Percentiles rank a stretch among this genome's conserved stretches.
These are phyloP conservation scores for Jimgerdemannia flammicorona DNA, from an alignment of 192 early-diverging fungal species.

Conservation along the genomic window DNA sequence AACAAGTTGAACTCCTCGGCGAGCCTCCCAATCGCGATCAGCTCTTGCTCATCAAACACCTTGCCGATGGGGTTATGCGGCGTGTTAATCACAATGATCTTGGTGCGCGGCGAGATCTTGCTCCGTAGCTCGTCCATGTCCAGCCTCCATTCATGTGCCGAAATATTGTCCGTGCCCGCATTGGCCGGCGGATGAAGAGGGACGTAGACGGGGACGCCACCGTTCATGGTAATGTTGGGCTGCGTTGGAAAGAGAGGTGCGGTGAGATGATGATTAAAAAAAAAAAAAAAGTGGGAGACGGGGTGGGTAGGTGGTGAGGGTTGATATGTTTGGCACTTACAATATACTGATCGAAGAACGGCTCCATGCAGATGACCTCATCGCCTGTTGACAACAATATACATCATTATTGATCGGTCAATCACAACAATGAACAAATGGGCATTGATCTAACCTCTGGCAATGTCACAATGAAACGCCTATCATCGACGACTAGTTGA, in stretches of 20 bases:
- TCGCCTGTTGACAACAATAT: slow-evolving; percentile 22
- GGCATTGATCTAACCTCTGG: too few relatives aligned
- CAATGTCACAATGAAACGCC: too few relatives aligned
- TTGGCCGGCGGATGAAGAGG: slow-evolving; percentile 62
- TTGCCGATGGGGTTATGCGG: slow-evolving; percentile 94
- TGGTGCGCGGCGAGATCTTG: slow-evolving; percentile 72
- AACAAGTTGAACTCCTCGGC: slow-evolving; percentile 82
- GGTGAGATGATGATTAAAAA: neutral
- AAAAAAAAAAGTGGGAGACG: neutral
- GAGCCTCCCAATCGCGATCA: slow-evolving; percentile 69
- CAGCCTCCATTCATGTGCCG: slow-evolving; percentile 83
- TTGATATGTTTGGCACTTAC: slow-evolving; percentile 28
- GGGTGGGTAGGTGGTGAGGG: neutral
- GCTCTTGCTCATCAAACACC: slow-evolving; percentile 74
- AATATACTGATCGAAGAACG: slow-evolving; percentile 94
- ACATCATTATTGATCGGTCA: too few relatives aligned
- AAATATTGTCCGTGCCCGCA: slow-evolving; percentile 45
- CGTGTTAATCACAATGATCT: slow-evolving; percentile 91
- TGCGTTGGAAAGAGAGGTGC: slow-evolving; percentile 10
- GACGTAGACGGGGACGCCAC: slow-evolving; percentile 82
- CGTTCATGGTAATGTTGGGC: slow-evolving; percentile 80
- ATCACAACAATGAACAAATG: too few relatives aligned
- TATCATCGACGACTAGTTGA: too few relatives aligned
- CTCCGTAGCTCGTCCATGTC: slow-evolving; percentile 76
- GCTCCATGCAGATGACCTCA: slow-evolving; percentile 93